Base-by-base conservation (phyloP, 805 yeast species). In the Ogataea nonfermentans region DNA sequence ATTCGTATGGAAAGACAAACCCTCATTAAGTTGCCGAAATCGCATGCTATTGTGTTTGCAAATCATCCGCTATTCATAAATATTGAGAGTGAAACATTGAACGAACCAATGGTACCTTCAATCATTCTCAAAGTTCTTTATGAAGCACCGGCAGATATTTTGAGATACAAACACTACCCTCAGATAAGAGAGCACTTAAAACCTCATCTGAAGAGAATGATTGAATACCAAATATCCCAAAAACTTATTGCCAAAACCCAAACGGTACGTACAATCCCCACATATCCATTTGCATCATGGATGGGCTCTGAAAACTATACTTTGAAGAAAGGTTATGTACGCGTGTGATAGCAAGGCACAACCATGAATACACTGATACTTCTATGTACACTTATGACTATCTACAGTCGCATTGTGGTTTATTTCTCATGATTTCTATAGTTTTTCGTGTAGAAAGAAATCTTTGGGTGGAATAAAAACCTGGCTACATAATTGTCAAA, bases 1-100 rank as follows among this genome's bases (percentile, higher is more conserved):
- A 70, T 71, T 4, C 56, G 78, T 32, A 67, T 71, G 16, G 78
- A 73, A 39, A 61, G 74, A 48, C 78, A 73, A 48, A 61, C 77
- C 2, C 57, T 73, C 39, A 54, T 75, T 28, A 61, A 67, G 35
- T 56, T 73, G 37, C 78, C 78, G 4, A 62, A 62, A 68, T 65
- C 57, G 66, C 35, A 41, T 9, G 57, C 59, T 2, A 49, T 55
- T 20, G 35, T 55, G 5, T 56, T 56, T 17, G 14, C 48, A 11
- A 56, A 54, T 27, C 57, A 54, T 31, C 78, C 40, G 47, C 57
- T 33, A 57, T 70, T 53, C 64, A 61, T 59, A 48, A 67, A 27
- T 51, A 34, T 50, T 11, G 65, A 38, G 64, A 63, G 23, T 2
- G 78, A 72, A 42, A 61, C 68, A 63, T 66, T 63, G 44, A 70